Evolutionary conservation across 1,284 basidiomycete genomes (phyloP).

Genomic region (Anthracocystis walkeri): DNA sequence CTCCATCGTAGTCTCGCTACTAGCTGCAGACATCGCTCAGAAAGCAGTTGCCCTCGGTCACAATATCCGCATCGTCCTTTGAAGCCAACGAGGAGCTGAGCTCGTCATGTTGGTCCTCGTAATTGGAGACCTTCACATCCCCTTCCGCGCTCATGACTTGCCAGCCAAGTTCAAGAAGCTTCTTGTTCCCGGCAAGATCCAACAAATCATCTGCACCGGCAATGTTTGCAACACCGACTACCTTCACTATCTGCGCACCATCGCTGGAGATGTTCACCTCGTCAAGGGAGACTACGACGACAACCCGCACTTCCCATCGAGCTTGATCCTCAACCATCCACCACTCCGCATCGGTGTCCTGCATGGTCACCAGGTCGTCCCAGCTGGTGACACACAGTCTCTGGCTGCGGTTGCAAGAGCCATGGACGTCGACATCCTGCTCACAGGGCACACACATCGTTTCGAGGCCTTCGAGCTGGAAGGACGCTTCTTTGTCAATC

Average conservation of each 20-base stretch:
- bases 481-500: constrained; percentile 93
- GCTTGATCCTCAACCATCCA: constrained; percentile 82
- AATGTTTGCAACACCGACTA: constrained; percentile 98
- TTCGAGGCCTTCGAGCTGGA: constrained; percentile 95
- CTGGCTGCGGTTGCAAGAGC: constrained; percentile 84
- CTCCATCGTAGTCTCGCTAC: no score
- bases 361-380: constrained; percentile 94
- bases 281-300: constrained; percentile 97
- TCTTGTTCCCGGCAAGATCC: constrained; percentile 92
- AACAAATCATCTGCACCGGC: constrained; percentile 96
- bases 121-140: constrained; percentile 66
- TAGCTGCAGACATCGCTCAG: no score
- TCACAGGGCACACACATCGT: constrained; percentile 94
- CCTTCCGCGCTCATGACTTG: constrained; percentile 79
- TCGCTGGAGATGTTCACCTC: constrained; percentile 91
- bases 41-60: neutral
- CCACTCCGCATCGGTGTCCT: constrained; percentile 93
- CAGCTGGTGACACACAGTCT: constrained; percentile 89
- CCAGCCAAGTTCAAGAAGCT: constrained; percentile 97
- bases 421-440: constrained; percentile 95
- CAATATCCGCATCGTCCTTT: neutral
- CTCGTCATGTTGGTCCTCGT: constrained; percentile 62
- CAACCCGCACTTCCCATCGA: constrained; percentile 81
- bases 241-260: constrained; percentile 95
- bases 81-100: neutral